Conservation (phyloP, 2,329 filamentous ascomycete species). For the Cladophialophora chaetospira region DNA sequence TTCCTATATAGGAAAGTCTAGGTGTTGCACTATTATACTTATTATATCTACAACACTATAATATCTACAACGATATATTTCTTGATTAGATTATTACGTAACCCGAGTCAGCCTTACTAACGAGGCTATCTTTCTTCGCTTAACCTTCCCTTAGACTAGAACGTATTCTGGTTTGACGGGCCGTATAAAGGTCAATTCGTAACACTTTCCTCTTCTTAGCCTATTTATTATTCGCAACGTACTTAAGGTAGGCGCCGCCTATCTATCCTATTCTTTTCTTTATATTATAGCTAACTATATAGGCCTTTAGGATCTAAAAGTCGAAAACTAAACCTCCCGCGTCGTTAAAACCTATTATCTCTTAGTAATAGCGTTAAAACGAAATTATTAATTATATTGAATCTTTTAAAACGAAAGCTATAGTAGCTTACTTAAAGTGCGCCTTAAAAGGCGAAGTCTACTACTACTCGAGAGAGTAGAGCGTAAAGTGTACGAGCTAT, state of each 20-base stretch:
- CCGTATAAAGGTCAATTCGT: no score
- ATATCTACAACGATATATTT: no score
- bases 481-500: background rate
- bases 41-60: no score
- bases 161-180: no score
- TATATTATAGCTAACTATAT: background rate
- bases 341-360: background rate
- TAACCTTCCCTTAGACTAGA: no score
- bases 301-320: background rate
- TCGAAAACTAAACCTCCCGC: background rate
- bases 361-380: background rate
- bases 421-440: background rate
- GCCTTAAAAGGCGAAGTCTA: background rate
- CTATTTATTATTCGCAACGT: background rate
- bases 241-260: background rate
- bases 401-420: background rate
- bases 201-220: background rate
- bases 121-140: no score
- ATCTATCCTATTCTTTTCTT: background rate
- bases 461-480: background rate
- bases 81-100: no score
- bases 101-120: no score
- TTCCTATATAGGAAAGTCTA: no score
- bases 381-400: background rate
- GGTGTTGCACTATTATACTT: no score